Conservation (phyloP, 1,139 yeast genomes). For the Pichia terricola region DNA sequence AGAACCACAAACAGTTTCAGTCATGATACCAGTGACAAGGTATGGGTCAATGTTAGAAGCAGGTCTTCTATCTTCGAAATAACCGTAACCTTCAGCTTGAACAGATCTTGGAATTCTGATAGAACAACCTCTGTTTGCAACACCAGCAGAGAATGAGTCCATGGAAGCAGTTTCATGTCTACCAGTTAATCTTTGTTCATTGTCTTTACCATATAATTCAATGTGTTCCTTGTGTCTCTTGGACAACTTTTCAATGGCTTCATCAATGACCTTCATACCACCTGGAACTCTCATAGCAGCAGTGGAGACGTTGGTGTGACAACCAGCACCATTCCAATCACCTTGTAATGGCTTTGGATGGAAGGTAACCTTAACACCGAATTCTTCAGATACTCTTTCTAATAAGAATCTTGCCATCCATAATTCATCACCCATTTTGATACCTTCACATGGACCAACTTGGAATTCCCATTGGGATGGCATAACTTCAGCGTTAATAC, state of each 20-base stretch:
- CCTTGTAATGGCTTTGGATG: conserved; percentile 99
- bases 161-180: conserved; percentile 96
- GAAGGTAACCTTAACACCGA: conserved; percentile 95
- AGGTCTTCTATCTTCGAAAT: conserved; percentile 99
- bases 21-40: conserved; percentile 96
- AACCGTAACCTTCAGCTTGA: conserved; percentile 95
- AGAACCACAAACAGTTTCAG: conserved; percentile 93
- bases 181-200: conserved; percentile 92
- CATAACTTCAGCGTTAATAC: conserved; percentile 99
- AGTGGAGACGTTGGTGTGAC: conserved; percentile 98
- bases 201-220: conserved; percentile 89
- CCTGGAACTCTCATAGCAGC: conserved; percentile 85
- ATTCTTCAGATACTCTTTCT: conserved; percentile 95
- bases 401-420: conserved; percentile 93
- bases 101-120: conserved; percentile 98
- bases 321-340: conserved; percentile 99
- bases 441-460: conserved; percentile 97
- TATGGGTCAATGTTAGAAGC: conserved; percentile 99
- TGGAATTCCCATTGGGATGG: conserved; percentile 99
- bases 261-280: conserved; percentile 91
- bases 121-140: conserved; percentile 99
- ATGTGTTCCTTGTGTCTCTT: conserved; percentile 97
- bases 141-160: conserved; percentile 89
- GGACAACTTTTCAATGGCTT: conserved; percentile 85
- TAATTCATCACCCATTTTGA: conserved; percentile 92